Percentiles rank a stretch among this genome's conserved stretches.
phyloP scores from a whole-genome alignment of 2,329 filamentous ascomycete genomes.

The Curvularia eragrostidis region DNA sequence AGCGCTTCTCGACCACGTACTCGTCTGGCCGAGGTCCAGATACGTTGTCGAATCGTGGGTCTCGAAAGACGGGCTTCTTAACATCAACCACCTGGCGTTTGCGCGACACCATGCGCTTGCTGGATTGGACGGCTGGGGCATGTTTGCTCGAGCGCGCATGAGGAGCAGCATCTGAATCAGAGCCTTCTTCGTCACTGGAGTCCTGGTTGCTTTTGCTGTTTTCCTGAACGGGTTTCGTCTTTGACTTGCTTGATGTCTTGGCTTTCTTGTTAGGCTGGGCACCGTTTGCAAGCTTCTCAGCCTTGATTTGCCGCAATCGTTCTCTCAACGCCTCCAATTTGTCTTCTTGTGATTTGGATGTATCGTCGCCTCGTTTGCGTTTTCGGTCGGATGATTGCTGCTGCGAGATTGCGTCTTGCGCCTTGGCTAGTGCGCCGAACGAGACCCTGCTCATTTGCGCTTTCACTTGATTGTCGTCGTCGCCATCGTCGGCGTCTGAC shows the following conservation, averaged over 20 bases:
- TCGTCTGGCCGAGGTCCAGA: constrained; percentile 62
- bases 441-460: constrained; percentile 68
- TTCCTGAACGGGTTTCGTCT: constrained; percentile 19
- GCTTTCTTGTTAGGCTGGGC: constrained; percentile 30
- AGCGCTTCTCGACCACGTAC: constrained; percentile 71
- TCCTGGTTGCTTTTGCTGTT: constrained; percentile 35
- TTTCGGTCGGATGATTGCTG: constrained; percentile 43
- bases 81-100: constrained; percentile 73
- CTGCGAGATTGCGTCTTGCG: constrained; percentile 71
- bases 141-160: constrained; percentile 76
- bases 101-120: constrained; percentile 82
- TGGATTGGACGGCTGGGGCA: constrained; percentile 82
- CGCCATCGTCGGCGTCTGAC: constrained; percentile 48
- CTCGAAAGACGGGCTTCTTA: constrained; percentile 68
- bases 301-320: constrained; percentile 54
- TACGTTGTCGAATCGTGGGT: constrained; percentile 85
- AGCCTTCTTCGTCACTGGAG: constrained; percentile 43
- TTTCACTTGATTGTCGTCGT: constrained; percentile 52
- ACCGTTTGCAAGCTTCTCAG: constrained; percentile 44
- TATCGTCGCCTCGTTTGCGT: constrained; percentile 52
- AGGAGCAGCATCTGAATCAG: constrained; percentile 44
- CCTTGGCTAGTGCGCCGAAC: constrained; percentile 89
- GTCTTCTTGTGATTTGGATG: constrained; percentile 52
- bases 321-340: constrained; percentile 56
- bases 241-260: constrained; percentile 25